These are phyloP conservation scores for Obba rivulosa DNA, from an alignment of 768 basidiomycete species.

Conservation along the genomic window DNA sequence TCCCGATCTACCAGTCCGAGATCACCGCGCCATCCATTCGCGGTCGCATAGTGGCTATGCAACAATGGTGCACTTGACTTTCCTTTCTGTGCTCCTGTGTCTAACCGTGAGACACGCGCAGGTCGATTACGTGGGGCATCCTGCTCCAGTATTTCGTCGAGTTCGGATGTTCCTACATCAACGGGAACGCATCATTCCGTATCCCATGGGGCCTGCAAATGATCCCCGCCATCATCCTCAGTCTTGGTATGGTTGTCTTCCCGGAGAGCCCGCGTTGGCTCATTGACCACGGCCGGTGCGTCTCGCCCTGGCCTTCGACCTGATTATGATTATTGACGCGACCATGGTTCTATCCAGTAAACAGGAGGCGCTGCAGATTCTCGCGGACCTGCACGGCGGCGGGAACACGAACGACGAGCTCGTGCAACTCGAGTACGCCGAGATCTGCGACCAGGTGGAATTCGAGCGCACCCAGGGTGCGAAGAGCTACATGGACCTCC, in stretches of 20 bases:
- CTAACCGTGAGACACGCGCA: neutral
- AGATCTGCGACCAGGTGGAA: constrained; percentile 51
- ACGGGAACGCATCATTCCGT: constrained; percentile 67
- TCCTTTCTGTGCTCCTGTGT: neutral
- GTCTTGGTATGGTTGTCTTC: constrained; percentile 61
- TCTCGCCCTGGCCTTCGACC: neutral
- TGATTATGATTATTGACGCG: neutral
- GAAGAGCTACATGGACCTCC: constrained; percentile 61
- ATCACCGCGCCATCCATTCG: constrained; percentile 68
- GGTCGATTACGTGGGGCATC: constrained; percentile 71
- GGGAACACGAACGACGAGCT: constrained; percentile 56
- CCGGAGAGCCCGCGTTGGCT: constrained; percentile 68
- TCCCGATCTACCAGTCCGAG: constrained; percentile 74
- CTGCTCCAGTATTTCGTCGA: constrained; percentile 72
- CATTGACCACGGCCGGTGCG: constrained; percentile 52
- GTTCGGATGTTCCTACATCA: constrained; percentile 70
- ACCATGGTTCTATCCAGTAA: constrained; percentile 27
- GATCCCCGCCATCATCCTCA: constrained; percentile 70
- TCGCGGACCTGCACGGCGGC: constrained; percentile 68
- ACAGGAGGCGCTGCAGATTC: constrained; percentile 61
- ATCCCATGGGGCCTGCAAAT: constrained; percentile 79
- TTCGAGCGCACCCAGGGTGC: constrained; percentile 68
- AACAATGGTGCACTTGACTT: constrained; percentile 49
- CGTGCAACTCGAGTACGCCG: constrained; percentile 64
- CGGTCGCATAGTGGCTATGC: constrained; percentile 69